These are phyloP conservation scores for Tillandsia fasciculata DNA, from an alignment of 176 grass and related monocot genomes.

Conservation along the genomic window DNA sequence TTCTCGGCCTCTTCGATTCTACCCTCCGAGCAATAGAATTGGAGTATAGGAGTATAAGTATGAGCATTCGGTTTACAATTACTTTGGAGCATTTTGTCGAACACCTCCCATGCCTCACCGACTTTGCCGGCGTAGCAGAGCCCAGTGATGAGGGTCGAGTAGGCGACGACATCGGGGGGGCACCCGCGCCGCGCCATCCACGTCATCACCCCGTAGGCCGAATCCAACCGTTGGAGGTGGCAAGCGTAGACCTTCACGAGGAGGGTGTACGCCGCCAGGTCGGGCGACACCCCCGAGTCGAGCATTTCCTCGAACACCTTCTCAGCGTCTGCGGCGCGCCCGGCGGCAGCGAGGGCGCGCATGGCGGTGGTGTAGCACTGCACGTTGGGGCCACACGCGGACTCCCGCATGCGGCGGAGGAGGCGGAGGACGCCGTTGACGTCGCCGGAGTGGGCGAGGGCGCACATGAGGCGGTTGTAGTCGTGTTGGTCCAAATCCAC, in stretches of 20 bases:
- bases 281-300: conserved; percentile 37
- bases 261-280: conserved; percentile 42
- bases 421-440: conserved; percentile 48
- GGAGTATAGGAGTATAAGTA: conserved; percentile 49
- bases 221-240: conserved; percentile 52
- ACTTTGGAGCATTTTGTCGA: conserved; percentile 70
- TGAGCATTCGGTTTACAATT: conserved; percentile 36
- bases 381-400: conserved; percentile 34
- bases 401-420: conserved; percentile 35
- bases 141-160: conserved; percentile 48
- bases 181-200: conserved; percentile 59
- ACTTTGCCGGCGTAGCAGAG: conserved; percentile 42
- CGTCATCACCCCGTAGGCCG: conserved; percentile 41
- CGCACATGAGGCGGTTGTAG: conserved; percentile 60
- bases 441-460: conserved; percentile 40
- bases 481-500: conserved; percentile 32
- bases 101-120: conserved; percentile 45
- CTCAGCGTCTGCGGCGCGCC: conserved; percentile 44
- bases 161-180: conserved; percentile 45
- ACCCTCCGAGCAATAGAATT: conserved; percentile 34
- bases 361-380: conserved; percentile 60
- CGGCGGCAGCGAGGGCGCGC: conserved; percentile 45
- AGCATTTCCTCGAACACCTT: conserved; percentile 87
- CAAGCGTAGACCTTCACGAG: conserved; percentile 78
- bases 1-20: conserved; percentile 33